These are phyloP conservation scores for Fusarium nodosum DNA, from an alignment of 2,329 filamentous ascomycete species.

Conservation along the genomic window DNA sequence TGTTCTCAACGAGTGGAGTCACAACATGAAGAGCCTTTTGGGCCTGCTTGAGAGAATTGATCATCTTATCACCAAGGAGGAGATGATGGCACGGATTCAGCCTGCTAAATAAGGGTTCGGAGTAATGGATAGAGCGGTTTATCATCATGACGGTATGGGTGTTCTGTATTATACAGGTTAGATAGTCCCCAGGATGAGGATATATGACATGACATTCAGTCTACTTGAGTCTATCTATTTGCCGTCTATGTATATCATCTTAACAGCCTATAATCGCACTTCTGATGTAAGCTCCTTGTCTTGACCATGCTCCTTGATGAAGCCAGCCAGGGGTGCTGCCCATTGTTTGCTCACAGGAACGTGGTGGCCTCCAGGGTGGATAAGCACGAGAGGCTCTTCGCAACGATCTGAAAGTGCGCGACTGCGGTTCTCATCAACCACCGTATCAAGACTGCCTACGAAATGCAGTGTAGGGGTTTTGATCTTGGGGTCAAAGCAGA, in stretches of 20 bases:
- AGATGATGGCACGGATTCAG: constrained; percentile 99
- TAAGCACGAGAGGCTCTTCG: constrained; percentile 65
- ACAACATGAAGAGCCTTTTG: constrained; percentile 95
- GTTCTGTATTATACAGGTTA: constrained; percentile 56
- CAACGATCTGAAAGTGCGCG: constrained; percentile 75
- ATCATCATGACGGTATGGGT: constrained; percentile 49
- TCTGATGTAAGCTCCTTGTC: constrained; percentile 48
- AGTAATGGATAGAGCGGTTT: constrained; percentile 41
- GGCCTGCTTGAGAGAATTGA: constrained; percentile 91
- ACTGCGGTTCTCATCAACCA: constrained; percentile 84
- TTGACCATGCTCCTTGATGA: constrained; percentile 66
- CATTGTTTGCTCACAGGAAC: constrained; percentile 87
- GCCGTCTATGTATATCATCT: constrained; percentile 30
- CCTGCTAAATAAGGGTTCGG: constrained; percentile 64
- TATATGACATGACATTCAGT: constrained; percentile 50
- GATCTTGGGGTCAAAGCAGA: constrained; percentile 79
- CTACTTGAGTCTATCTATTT: constrained; percentile 46
- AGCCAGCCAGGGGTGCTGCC: constrained; percentile 80
- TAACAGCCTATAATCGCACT: constrained; percentile 33
- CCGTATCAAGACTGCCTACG: constrained; percentile 85
- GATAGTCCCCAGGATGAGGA: constrained; percentile 52
- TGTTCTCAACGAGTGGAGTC: constrained; percentile 97
- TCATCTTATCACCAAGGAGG: constrained; percentile 98
- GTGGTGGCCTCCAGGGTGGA: constrained; percentile 92
- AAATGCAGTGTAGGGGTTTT: constrained; percentile 84